Conservation (phyloP, 176 grass and related monocot species). For the Aechmea fasciata region DNA sequence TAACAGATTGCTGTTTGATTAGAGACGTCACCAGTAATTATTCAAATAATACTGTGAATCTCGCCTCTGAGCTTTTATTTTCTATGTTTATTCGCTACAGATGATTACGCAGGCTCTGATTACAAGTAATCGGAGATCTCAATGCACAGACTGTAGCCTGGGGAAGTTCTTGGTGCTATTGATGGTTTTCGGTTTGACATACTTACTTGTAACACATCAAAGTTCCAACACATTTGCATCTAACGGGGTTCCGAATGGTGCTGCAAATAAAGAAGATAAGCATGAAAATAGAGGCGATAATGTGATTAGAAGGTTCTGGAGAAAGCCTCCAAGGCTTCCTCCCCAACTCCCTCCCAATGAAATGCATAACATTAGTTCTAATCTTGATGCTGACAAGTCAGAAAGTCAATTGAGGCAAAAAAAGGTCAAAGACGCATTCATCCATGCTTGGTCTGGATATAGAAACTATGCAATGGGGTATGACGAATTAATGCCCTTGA, state of each 20-base stretch:
- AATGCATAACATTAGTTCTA: constrained; percentile 51
- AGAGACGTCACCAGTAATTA: neutral
- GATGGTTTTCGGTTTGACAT: constrained; percentile 58
- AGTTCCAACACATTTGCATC: constrained; percentile 35
- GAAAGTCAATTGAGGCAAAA: constrained; percentile 54
- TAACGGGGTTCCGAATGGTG: constrained; percentile 30
- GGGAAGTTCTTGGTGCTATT: constrained; percentile 82
- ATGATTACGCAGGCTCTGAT: constrained; percentile 36
- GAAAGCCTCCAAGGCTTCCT: constrained; percentile 68
- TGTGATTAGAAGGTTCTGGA: constrained; percentile 50
- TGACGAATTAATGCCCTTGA: constrained; percentile 93
- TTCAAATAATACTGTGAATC: neutral
- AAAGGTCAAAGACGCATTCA: constrained; percentile 89
- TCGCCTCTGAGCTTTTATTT: neutral
- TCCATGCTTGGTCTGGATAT: constrained; percentile 94
- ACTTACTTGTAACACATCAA: constrained; percentile 45
- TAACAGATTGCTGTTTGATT: neutral
- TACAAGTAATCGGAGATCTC: constrained; percentile 36
- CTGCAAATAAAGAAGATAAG: constrained; percentile 14
- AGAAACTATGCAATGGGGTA: constrained; percentile 74
- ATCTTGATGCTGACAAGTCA: constrained; percentile 17
- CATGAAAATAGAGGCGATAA: constrained; percentile 31
- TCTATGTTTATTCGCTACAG: constrained; percentile 30
- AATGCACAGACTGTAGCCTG: constrained; percentile 59
- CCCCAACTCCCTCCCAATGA: constrained; percentile 70